Evolutionary conservation across 2,329 filamentous ascomycete species (phyloP), one percentile per base, ranked within the genome.

Genomic region (Ascochyta fabae): DNA sequence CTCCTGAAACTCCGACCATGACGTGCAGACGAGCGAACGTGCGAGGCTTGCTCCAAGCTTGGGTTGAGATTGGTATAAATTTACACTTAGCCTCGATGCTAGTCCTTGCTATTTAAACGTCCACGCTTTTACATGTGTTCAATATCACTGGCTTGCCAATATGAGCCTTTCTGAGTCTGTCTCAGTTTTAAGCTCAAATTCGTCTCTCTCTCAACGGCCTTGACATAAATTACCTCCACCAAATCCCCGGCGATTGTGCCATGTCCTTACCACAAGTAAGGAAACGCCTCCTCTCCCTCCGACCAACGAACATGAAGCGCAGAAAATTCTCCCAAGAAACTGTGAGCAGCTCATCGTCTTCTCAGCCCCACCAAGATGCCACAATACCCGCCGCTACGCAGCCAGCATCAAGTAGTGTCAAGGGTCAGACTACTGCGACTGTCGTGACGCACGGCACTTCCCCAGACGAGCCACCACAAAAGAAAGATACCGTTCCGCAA

Each of bases 21-120:
- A 56, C 47, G 41, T 50, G n/a, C 34, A 26, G 24, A 26, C 24
- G 29, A 13, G 4, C 29, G 12, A 12, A 13, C 29, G 29, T 31
- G 29, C 29, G 12, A 22, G 19, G 24, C n/a, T 26, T 26, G 40
- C 29, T 44, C 34, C 22, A 29, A 34, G 29, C n/a, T 51, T 51
- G 38, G 48, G 43, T 38, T 46, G 48, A 16, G 16, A 38, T 26
- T 13, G 42, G 42, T 56, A 51, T 51, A 51, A 43, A 47, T 15
- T 12, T 38, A 47, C 36, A 39, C 29, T 29, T 50, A 7, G 10
- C 31, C 12, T n/a, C 33, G 19, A 35, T 16, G 39, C 23, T 10
- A 24, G 19, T 26, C 47, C 36, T 26, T 43, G 36, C 22, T n/a
- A 19, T 24, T 36, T 34, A 23, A 39, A 36, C 16, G 22, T 22